Conservation (phyloP, 2,329 filamentous ascomycete genomes). For the Gnomoniopsis smithogilvyi region DNA sequence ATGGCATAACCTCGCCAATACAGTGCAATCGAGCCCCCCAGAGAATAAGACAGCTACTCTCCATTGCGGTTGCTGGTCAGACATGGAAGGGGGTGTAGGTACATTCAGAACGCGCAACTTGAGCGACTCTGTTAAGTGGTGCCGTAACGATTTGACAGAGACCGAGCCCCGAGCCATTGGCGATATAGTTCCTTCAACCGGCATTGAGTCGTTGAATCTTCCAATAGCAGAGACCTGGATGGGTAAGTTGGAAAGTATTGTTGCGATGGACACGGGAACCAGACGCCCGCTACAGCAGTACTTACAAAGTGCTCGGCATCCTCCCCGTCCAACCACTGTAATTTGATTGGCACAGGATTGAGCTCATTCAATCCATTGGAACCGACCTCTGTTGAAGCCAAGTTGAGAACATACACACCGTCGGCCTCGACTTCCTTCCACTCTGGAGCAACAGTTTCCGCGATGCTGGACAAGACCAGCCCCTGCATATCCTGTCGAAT, state of each 20-base stretch:
- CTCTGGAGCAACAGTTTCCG: constrained; percentile 45
- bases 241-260: constrained; percentile 38
- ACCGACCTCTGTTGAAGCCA: constrained; percentile 30
- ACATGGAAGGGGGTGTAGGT: constrained; percentile 39
- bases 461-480: constrained; percentile 69
- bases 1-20: constrained; percentile 77
- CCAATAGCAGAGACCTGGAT: constrained; percentile 52
- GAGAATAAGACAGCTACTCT: constrained; percentile 84
- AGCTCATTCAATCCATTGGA: not conserved
- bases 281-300: constrained; percentile 17
- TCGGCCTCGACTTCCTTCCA: constrained; percentile 85
- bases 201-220: constrained; percentile 46
- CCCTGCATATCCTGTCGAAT: constrained; percentile 41
- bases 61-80: constrained; percentile 41
- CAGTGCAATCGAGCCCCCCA: constrained; percentile 87
- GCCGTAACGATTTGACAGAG: constrained; percentile 51
- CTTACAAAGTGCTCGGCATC: constrained; percentile 43
- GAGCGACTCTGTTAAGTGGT: constrained; percentile 59
- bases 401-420: constrained; percentile 69
- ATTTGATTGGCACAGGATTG: constrained; percentile 12
- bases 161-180: constrained; percentile 38
- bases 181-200: constrained; percentile 24
- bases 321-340: constrained; percentile 32
- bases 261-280: constrained; percentile 14
- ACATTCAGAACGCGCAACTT: constrained; percentile 62